Evolutionary conservation across 768 basidiomycete species (phyloP), one percentile per base, ranked within the genome.

Genomic region (Leucosporidium scottii): DNA sequence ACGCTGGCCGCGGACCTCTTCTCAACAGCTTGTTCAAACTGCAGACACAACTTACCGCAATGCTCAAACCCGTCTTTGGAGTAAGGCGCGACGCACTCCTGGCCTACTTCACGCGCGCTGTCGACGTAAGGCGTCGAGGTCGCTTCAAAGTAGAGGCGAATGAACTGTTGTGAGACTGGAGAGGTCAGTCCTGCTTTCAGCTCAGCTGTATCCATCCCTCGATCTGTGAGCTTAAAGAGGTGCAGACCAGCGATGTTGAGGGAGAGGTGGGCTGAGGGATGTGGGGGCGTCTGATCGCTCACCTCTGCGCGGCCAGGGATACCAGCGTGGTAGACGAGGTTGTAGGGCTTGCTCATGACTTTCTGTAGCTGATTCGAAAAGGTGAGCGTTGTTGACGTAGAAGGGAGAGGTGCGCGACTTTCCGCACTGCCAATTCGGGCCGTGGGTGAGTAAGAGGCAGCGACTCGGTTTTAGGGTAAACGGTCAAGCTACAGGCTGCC

Each of bases 291-390:
- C n/a, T n/a, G n/a, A n/a, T n/a, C 8, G 27, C 27, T 28, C 44
- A 65, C 68, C 61, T 71, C 69, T 25, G 62, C 69, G 3, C 69
- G 36, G 1, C 69, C 69, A 3, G 69, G 66, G 44, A 71, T 71
- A 1, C 60, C 56, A 15, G 65, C 69, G 59, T 71, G 69, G 60
- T 71, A 71, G 50, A 71, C 44, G 39, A 71, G 63, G 62, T 54
- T 49, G 69, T 59, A 71, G 0, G 39, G 39, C 13, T 44, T 44
- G 39, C 39, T 44, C 39, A 44, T 44, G n/a, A n/a, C n/a, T n/a
- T n/a, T n/a, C n/a, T n/a, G n/a, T n/a, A n/a, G n/a, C n/a, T n/a
- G n/a, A n/a, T n/a, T n/a, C n/a, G n/a, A n/a, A n/a, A n/a, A n/a
- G n/a, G n/a, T n/a, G n/a, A n/a, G n/a, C n/a, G n/a, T n/a, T n/a